phyloP scores from a whole-genome alignment of 169 alveolate species.

The Plasmodium adleri region DNA sequence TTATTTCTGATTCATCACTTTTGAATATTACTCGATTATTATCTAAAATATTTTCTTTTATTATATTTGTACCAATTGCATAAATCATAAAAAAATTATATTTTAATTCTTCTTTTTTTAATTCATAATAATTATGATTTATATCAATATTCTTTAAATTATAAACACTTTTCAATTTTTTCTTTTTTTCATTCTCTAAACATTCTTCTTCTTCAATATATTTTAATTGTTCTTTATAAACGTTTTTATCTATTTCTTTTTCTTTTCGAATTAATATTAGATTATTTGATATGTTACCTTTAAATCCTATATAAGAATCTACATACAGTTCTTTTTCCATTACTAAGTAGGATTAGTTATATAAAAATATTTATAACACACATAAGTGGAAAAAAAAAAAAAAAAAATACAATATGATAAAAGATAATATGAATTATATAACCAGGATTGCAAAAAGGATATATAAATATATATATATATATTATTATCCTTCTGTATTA shows the following conservation, averaged over 20 bases:
- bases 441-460: not conserved
- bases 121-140: constrained; percentile 63
- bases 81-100: constrained; percentile 70
- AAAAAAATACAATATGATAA: not conserved
- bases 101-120: constrained; percentile 64
- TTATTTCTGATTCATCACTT: constrained; percentile 39
- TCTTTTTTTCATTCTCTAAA: constrained; percentile 66
- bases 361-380: not conserved
- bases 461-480: constrained; percentile 1
- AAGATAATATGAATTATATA: not conserved
- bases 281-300: constrained; percentile 56
- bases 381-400: constrained; percentile 14
- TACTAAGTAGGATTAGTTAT: not conserved
- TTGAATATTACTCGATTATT: constrained; percentile 52
- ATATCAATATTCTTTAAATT: constrained; percentile 57
- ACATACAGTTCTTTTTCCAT: constrained; percentile 58
- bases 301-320: constrained; percentile 70
- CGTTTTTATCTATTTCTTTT: constrained; percentile 23
- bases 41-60: constrained; percentile 65
- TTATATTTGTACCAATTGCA: constrained; percentile 71
- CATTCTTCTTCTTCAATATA: constrained; percentile 58
- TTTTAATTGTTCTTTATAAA: constrained; percentile 45
- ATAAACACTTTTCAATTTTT: constrained; percentile 70
- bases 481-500: not conserved
- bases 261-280: constrained; percentile 45